Percentiles rank a stretch among this genome's conserved stretches.
Evolutionary conservation across 495 filamentous ascomycete genomes (phyloP).

Genomic region (Parathielavia appendiculata): DNA sequence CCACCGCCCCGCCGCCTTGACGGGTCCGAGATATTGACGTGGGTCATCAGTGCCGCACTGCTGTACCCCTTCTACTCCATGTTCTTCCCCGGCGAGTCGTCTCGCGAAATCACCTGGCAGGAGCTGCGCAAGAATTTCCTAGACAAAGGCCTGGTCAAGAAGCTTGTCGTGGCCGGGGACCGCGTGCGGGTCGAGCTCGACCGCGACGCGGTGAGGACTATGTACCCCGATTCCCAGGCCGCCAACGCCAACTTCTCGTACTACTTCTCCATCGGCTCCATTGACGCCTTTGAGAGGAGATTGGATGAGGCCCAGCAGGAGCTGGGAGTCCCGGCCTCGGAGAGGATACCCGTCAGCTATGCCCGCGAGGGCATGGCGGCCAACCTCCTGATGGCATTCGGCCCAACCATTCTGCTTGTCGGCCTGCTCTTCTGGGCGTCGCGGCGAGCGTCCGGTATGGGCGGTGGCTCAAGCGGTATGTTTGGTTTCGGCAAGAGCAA

Average conservation of each 20-base stretch:
- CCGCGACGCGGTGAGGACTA: constrained; percentile 66
- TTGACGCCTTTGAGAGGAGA: constrained; percentile 84
- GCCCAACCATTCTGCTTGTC: constrained; percentile 80
- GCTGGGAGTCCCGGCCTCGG: constrained; percentile 71
- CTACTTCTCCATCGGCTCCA: constrained; percentile 92
- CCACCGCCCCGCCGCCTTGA: constrained; percentile 10
- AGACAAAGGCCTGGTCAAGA: constrained; percentile 92
- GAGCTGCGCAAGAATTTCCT: constrained; percentile 88
- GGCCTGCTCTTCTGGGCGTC: constrained; percentile 69
- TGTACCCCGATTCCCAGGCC: constrained; percentile 79
- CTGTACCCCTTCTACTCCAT: constrained; percentile 24
- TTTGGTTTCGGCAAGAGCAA: constrained; percentile 94
- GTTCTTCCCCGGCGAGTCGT: constrained; percentile 20
- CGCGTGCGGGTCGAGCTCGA: constrained; percentile 79
- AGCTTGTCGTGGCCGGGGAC: constrained; percentile 70
- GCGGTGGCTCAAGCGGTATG: constrained; percentile 67
- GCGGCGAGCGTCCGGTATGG: constrained; percentile 53
- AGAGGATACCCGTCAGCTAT: constrained; percentile 90
- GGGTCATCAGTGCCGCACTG: constrained; percentile 12
- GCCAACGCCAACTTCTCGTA: constrained; percentile 69
- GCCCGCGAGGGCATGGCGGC: constrained; percentile 65
- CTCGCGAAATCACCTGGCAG: constrained; percentile 91
- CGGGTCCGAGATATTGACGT: constrained; percentile 14
- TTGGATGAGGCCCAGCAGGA: constrained; percentile 84
- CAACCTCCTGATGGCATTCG: constrained; percentile 66